Base-by-base conservation (phyloP, 2,329 filamentous ascomycete genomes). In the Podosphaera xanthii region DNA sequence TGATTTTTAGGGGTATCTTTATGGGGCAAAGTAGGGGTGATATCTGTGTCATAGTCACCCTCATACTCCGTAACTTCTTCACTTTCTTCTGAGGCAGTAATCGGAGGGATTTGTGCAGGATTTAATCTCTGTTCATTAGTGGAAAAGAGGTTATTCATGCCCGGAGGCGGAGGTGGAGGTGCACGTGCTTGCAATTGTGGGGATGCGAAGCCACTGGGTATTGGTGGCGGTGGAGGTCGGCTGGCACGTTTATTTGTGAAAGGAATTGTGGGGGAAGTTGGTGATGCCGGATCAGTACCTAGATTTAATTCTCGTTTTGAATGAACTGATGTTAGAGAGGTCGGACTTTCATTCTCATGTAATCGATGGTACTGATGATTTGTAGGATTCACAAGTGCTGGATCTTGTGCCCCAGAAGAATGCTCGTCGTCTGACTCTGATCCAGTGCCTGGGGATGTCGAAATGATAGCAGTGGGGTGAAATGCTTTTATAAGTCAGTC, bases 31-130 rank as follows among this genome's bases (percentile, higher is more conserved):
- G 87, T 84, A n/a, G 90, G 87, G 1, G 86, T 90, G 68, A 97
- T 97, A 69, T 97, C 92, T 5, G 92, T 97, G 66, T 97, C 92
- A 69, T 97, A 97, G 68, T 97, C 92, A 5, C 91, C 92, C 69
- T 98, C 92, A 67, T 97, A 97, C 68, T 96, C 91, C 0, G 88
- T 94, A 40, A 88, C 78, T 61, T 86, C 87, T 61, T 85, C 84
- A 34, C 81, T 83, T 12, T 84, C 83, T 48, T 77, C 72, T 52
- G 22, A 38, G 35, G 46, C 3, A 35, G 73, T 77, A 34, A 22
- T 34, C 61, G 73, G 74, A 8, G 67, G 64, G 9, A 71, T 71
- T 59, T 72, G 71, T 14, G 77, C 72, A 10, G 74, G 72, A 9
- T 72, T 65, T 1, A 69, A 65, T 55, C 73, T 73, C 58, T 74